phyloP scores from a whole-genome alignment of 768 basidiomycete species.

The Pulveroboletus sp. region DNA sequence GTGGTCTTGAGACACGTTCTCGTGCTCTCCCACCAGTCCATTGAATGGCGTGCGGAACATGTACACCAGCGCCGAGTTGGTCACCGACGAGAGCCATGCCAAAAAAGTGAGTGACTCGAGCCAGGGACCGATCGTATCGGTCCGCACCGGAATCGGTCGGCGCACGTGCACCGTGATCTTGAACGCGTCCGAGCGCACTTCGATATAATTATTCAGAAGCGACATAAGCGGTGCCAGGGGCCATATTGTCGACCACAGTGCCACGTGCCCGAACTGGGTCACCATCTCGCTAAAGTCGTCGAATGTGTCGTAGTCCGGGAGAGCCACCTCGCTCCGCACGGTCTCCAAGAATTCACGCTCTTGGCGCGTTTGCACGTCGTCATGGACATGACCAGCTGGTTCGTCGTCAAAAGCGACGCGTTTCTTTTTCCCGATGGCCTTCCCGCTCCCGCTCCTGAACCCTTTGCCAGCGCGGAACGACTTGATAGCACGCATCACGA shows the following conservation, averaged over 20 bases:
- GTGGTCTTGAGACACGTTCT: conserved; percentile 12
- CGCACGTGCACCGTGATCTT: conserved; percentile 86
- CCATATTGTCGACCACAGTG: conserved; percentile 92
- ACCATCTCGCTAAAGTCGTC: conserved; percentile 96
- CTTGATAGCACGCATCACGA: conserved; percentile 56
- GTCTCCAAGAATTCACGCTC: conserved; percentile 79
- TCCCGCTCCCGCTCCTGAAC: conserved; percentile 22
- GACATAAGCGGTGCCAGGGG: conserved; percentile 88
- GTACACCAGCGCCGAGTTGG: conserved; percentile 87
- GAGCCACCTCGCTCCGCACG: conserved; percentile 69
- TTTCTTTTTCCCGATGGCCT: conserved; percentile 46
- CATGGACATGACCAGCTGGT: conserved; percentile 26
- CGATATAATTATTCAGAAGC: conserved; percentile 87
- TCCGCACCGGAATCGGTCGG: conserved; percentile 80
- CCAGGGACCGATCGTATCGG: conserved; percentile 94
- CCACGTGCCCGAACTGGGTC: conserved; percentile 90
- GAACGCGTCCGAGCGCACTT: conserved; percentile 90
- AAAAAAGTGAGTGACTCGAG: conserved; percentile 83
- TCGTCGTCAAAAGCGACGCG: conserved; percentile 73
- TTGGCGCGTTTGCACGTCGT: conserved; percentile 40
- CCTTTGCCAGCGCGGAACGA: conserved; percentile 46
- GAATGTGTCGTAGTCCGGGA: conserved; percentile 80
- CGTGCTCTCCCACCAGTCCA: neutral
- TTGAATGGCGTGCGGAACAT: conserved; percentile 63
- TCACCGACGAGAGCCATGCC: conserved; percentile 85